phyloP scores from a whole-genome alignment of 805 yeast genomes.

The Ogataea pilisensis region DNA sequence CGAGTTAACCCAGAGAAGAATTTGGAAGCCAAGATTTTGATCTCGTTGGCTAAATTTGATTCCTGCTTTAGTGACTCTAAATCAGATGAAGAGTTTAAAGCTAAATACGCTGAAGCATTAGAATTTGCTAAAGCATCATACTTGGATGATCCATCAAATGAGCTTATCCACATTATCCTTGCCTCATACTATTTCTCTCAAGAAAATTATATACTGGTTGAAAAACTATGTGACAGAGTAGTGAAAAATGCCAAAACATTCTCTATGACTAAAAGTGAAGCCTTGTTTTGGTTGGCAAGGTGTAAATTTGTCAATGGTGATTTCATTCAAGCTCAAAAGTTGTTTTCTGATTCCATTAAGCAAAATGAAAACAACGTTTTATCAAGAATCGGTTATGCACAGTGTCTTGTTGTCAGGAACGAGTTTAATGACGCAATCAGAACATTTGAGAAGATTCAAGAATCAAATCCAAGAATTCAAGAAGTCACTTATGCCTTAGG shows the following conservation, averaged over 20 bases:
- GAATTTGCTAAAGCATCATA: slow-evolving; percentile 40
- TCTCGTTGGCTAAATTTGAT: slow-evolving; percentile 67
- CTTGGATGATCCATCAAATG: slow-evolving; percentile 42
- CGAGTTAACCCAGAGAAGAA: slow-evolving; percentile 57
- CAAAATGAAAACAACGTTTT: slow-evolving; percentile 60
- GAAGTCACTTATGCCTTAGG: slow-evolving; percentile 80
- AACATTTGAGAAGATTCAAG: slow-evolving; percentile 72
- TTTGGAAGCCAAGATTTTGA: slow-evolving; percentile 57
- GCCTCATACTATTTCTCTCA: slow-evolving; percentile 71
- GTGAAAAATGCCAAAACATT: slow-evolving; percentile 37
- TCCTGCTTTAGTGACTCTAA: slow-evolving; percentile 51
- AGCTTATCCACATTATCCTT: slow-evolving; percentile 60
- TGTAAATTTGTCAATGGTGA: slow-evolving; percentile 59
- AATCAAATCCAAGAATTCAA: slow-evolving; percentile 59
- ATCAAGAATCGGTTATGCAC: slow-evolving; percentile 81
- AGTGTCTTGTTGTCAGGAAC: slow-evolving; percentile 72
- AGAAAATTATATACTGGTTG: slow-evolving; percentile 53
- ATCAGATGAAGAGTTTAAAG: slow-evolving; percentile 58
- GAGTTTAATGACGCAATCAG: slow-evolving; percentile 79
- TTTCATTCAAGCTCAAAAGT: slow-evolving; percentile 63
- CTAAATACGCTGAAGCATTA: slow-evolving; percentile 57
- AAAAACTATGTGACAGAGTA: slow-evolving; percentile 51
- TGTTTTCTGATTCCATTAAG: slow-evolving; percentile 68
- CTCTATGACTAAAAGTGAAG: slow-evolving; percentile 49
- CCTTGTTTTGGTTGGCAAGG: slow-evolving; percentile 83